Evolutionary conservation across 2,329 filamentous ascomycete species (phyloP).

Genomic region (Fusarium multiceps): DNA sequence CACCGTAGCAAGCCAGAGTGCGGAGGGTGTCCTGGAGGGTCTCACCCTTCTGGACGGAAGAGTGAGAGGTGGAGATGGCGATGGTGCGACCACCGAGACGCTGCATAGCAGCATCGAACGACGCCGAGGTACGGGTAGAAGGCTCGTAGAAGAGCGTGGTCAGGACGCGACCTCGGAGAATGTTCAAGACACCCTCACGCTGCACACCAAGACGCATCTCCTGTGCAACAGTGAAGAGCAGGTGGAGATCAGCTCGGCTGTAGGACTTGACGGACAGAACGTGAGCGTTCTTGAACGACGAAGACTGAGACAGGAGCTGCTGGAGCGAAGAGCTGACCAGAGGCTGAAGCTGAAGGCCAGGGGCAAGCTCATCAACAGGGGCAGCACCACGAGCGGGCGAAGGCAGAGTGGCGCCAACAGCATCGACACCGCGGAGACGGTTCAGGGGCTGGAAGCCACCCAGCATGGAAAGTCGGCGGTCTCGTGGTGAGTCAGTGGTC

Average conservation of each 20-base stretch:
- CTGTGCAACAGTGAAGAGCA: slow-evolving; percentile 95
- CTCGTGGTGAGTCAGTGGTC: slow-evolving; percentile 52
- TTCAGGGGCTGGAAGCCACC: slow-evolving; percentile 47
- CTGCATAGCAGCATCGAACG: slow-evolving; percentile 99
- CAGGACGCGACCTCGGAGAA: slow-evolving; percentile 86
- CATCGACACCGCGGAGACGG: slow-evolving; percentile 48
- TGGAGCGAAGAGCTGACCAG: slow-evolving; percentile 71
- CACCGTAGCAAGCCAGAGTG: slow-evolving; percentile 92
- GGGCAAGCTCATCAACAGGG: slow-evolving; percentile 58
- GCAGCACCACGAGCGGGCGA: slow-evolving; percentile 41
- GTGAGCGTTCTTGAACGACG: slow-evolving; percentile 88
- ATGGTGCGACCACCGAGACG: slow-evolving; percentile 90
- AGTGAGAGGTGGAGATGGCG: slow-evolving; percentile 82
- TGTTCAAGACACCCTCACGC: slow-evolving; percentile 86
- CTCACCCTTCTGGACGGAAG: slow-evolving; percentile 94
- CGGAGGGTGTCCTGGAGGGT: slow-evolving; percentile 92
- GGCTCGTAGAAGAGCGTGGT: slow-evolving; percentile 98
- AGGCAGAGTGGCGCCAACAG: slow-evolving; percentile 28
- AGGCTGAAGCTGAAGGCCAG: slow-evolving; percentile 61
- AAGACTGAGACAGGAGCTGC: slow-evolving; percentile 77
- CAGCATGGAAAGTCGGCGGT: slow-evolving; percentile 49
- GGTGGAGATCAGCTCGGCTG: slow-evolving; percentile 85
- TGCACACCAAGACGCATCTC: slow-evolving; percentile 98
- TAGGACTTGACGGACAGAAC: slow-evolving; percentile 94
- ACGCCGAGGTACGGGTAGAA: slow-evolving; percentile 92